Conservation (phyloP, 2,329 filamentous ascomycete genomes). For the Diplodia corticola region DNA sequence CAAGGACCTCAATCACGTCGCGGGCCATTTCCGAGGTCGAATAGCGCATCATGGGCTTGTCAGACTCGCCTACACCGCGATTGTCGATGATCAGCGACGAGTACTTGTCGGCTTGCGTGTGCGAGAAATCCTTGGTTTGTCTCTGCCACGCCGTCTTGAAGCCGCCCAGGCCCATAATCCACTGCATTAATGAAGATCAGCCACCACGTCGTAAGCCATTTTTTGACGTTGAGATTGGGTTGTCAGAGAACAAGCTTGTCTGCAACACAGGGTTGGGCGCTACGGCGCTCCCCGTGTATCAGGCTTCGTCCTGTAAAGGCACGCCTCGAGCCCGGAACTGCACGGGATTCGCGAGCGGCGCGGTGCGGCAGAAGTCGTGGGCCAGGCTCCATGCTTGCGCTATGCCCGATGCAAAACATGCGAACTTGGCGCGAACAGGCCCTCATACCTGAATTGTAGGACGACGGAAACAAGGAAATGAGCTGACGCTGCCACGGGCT, state of each 20-base stretch:
- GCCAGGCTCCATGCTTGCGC: conserved; percentile 21
- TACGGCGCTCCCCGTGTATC: background rate
- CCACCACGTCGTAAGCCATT: background rate
- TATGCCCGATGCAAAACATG: conserved; percentile 3
- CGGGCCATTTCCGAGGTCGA: conserved; percentile 82
- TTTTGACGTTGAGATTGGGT: conserved; percentile 20
- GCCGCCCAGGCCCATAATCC: conserved; percentile 78
- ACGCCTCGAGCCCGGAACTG: conserved; percentile 8
- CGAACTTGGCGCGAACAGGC: conserved; percentile 11
- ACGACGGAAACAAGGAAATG: conserved; percentile 13
- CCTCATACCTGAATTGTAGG: conserved; percentile 16
- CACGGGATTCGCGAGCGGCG: conserved; percentile 12
- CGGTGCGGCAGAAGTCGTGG: conserved; percentile 23
- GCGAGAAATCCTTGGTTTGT: conserved; percentile 79
- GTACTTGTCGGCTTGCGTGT: conserved; percentile 66
- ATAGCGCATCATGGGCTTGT: conserved; percentile 76
- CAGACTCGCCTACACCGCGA: conserved; percentile 77
- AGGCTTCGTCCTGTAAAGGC: conserved; percentile 11
- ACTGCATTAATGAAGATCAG: conserved; percentile 47
- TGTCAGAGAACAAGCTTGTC: conserved; percentile 19
- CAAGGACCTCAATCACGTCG: conserved; percentile 69
- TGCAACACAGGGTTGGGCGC: conserved; percentile 2
- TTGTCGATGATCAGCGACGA: conserved; percentile 80
- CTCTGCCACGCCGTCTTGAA: conserved; percentile 73
- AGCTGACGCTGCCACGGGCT: background rate